Evolutionary conservation across 2,329 filamentous ascomycete species (phyloP), one percentile per base, ranked within the genome.

Genomic region (Thyridium curvatum): DNA sequence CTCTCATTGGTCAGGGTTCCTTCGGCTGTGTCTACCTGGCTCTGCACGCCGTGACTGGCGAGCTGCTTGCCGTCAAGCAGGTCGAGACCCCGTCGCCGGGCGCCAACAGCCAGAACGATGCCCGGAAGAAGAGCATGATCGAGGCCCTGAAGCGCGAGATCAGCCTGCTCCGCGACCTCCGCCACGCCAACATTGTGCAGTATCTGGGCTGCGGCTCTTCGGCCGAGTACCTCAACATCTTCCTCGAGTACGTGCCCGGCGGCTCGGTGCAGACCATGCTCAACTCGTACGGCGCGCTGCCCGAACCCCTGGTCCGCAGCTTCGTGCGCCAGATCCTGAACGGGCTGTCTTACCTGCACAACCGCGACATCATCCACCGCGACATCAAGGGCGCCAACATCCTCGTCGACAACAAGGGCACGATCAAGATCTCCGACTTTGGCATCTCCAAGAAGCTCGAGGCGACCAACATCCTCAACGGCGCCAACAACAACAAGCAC

Each of bases 311-410:
- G 41, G 90, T 97, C 43, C 84, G 90, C 56, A 96, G 93, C 64
- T 98, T 98, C 57, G 91, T 97, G 37, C 83, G 91, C 28, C 93
- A 98, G 63, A 98, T 98, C 49, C 72, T 98, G 44, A 84, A 85
- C 28, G 93, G 93, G 34, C 75, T 98, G 21, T 90, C 86, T 4
- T 98, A 97, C 59, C 78, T 98, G 13, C 93, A 98, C 66, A 84
- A 84, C 56, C 81, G 84, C 47, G 93, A 96, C 57, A 98, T 98
- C 56, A 97, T 98, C 52, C 93, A 98, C 61, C 85, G 93, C 44
- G 93, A 98, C 57, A 97, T 98, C 75, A 98, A 98, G 69, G 93
- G 93, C 35, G 93, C 93, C 60, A 98, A 98, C 58, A 94, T 98
- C 50, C 80, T 98, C 5, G 93, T 98, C 41, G 93, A 98, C 68